Conservation (phyloP, 345 rosid genomes). For the Euphorbia tirucalli region DNA sequence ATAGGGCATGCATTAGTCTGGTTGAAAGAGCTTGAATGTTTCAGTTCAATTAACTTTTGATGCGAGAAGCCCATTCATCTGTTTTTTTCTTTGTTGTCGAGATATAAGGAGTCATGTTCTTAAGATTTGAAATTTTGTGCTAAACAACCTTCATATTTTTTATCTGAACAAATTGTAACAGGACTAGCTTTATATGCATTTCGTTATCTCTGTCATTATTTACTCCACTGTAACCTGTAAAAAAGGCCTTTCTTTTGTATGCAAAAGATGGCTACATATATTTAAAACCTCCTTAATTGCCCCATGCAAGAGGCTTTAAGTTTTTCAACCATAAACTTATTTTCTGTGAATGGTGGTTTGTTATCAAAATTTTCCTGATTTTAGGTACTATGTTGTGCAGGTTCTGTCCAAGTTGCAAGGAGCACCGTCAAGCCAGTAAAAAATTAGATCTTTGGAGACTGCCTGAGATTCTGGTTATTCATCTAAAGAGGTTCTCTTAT, state of each 20-base stretch:
- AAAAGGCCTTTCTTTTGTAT: background rate
- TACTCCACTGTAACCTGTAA: background rate
- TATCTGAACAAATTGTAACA: background rate
- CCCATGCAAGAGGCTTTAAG: background rate
- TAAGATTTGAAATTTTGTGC: no score
- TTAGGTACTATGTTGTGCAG: constrained; percentile 34
- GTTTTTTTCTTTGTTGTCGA: background rate
- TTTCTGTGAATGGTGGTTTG: constrained; percentile 7
- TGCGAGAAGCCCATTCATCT: background rate
- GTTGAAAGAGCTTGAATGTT: background rate
- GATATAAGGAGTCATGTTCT: background rate
- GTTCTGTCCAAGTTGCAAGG: constrained; percentile 94
- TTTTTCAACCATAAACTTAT: constrained; percentile 5
- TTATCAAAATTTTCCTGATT: constrained; percentile 11
- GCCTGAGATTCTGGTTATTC: constrained; percentile 91
- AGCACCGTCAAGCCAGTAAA: constrained; percentile 85
- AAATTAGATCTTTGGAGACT: constrained; percentile 96
- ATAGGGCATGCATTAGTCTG: background rate
- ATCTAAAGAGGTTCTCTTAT: constrained; percentile 91
- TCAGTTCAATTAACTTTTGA: background rate
- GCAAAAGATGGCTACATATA: background rate
- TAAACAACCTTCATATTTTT: background rate
- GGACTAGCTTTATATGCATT: background rate
- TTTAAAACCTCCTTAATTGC: background rate
- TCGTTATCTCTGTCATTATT: background rate